Conservation (phyloP, 441 rosid genomes). For the Bruguiera hainesii region DNA sequence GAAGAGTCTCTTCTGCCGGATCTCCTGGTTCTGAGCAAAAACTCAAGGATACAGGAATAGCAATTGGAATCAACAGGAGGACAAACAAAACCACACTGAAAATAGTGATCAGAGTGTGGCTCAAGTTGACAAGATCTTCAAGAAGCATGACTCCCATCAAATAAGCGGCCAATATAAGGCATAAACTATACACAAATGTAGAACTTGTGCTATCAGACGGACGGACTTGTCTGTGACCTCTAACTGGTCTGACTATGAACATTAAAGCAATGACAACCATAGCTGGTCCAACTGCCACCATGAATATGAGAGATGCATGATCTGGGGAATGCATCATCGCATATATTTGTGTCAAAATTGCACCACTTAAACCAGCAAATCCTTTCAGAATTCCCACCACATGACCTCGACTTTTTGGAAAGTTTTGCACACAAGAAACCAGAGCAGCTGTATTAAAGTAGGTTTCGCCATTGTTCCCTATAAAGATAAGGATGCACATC, state of each 20-base stretch:
- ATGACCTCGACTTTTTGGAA: constrained; percentile 94
- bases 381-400: constrained; percentile 97
- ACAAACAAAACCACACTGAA: constrained; percentile 57
- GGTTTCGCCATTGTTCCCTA: constrained; percentile 93
- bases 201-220: constrained; percentile 63
- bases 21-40: constrained; percentile 40
- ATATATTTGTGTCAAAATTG: constrained; percentile 85
- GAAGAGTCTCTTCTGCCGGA: constrained; percentile 53
- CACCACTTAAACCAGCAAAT: constrained; percentile 97
- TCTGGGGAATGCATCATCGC: constrained; percentile 67
- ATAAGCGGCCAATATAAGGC: constrained; percentile 80
- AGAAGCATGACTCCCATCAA: constrained; percentile 85
- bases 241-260: constrained; percentile 89
- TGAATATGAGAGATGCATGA: constrained; percentile 77
- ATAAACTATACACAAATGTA: constrained; percentile 65
- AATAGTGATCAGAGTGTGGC: constrained; percentile 34
- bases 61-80: constrained; percentile 62
- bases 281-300: constrained; percentile 94
- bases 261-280: constrained; percentile 67
- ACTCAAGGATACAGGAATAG: constrained; percentile 56
- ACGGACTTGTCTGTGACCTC: constrained; percentile 81
- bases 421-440: constrained; percentile 94
- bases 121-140: constrained; percentile 65
- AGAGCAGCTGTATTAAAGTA: constrained; percentile 88
- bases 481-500: constrained; percentile 88